These are phyloP conservation scores for Penicillium alfredii DNA, from an alignment of 495 filamentous ascomycete genomes.

Conservation along the genomic window DNA sequence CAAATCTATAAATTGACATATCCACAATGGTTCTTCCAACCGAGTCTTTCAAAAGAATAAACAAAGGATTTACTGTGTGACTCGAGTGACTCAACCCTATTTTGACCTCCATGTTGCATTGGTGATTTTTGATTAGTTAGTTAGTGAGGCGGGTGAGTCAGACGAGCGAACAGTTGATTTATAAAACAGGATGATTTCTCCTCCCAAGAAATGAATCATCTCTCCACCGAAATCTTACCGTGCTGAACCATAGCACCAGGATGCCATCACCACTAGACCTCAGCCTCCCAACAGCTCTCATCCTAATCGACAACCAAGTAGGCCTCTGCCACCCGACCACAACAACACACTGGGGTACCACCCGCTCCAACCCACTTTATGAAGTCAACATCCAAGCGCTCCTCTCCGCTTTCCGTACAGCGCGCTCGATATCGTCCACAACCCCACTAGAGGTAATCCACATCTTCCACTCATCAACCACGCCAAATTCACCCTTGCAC, in stretches of 20 bases:
- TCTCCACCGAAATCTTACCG: too few relatives aligned
- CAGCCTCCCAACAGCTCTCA: conserved; percentile 39
- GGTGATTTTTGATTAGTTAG: too few relatives aligned
- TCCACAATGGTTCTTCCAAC: too few relatives aligned
- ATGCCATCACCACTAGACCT: conserved; percentile 15
- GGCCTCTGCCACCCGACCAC: conserved; percentile 40
- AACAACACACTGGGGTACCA: conserved; percentile 32
- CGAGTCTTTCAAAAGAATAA: too few relatives aligned
- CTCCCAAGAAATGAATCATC: not conserved
- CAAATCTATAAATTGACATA: too few relatives aligned
- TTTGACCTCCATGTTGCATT: too few relatives aligned
- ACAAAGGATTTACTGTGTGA: too few relatives aligned
- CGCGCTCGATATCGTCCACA: conserved; percentile 13
- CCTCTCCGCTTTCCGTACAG: conserved; percentile 35
- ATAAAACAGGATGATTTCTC: too few relatives aligned
- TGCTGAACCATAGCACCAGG: not conserved
- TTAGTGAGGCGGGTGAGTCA: too few relatives aligned
- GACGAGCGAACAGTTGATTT: too few relatives aligned
- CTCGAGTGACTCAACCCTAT: too few relatives aligned
- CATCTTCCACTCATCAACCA: conserved; percentile 41
- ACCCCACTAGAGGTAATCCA: conserved; percentile 37
- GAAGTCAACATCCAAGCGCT: conserved; percentile 40
- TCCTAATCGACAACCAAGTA: conserved; percentile 55
- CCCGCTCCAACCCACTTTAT: conserved; percentile 41
- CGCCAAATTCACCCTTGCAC: conserved; percentile 26